Conservation (phyloP, 78 protist species). For the Anaeramoeba flamelloides region DNA sequence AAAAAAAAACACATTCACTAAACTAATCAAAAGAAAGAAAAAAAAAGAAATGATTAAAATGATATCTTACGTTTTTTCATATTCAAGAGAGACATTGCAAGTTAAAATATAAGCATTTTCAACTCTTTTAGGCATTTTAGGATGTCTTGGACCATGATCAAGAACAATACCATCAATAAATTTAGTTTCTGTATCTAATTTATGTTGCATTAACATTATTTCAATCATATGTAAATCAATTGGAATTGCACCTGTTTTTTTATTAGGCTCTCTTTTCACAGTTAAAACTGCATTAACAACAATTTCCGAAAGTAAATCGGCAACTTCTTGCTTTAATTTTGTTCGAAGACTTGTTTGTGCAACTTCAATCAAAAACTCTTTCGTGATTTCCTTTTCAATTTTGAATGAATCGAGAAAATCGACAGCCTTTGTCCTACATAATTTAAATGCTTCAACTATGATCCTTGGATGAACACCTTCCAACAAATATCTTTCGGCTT, state of each 20-base stretch:
- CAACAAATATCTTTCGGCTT: constrained; percentile 52
- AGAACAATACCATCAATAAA: constrained; percentile 89
- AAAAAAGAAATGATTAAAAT: background rate
- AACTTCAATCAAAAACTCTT: constrained; percentile 52
- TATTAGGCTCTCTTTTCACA: constrained; percentile 42
- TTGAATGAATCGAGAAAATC: constrained; percentile 28
- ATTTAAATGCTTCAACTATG: constrained; percentile 84
- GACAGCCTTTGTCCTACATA: constrained; percentile 56
- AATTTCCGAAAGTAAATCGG: constrained; percentile 63
- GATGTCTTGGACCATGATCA: constrained; percentile 98
- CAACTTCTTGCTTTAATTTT: constrained; percentile 62
- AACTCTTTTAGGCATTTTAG: constrained; percentile 81
- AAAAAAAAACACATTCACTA: too few relatives aligned
- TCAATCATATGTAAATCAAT: constrained; percentile 96
- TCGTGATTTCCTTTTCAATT: too few relatives aligned
- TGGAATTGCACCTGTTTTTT: constrained; percentile 26
- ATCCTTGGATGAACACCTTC: constrained; percentile 92
- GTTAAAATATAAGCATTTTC: constrained; percentile 52
- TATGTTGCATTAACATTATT: constrained; percentile 91
- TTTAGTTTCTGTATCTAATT: constrained; percentile 17
- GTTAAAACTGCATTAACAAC: constrained; percentile 74
- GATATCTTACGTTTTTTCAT: constrained; percentile 65
- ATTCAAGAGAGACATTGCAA: constrained; percentile 91
- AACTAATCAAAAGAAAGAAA: background rate
- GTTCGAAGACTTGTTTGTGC: constrained; percentile 80